These are phyloP conservation scores for Exophiala xenobiotica DNA, from an alignment of 2,329 filamentous ascomycete species.

Conservation along the genomic window DNA sequence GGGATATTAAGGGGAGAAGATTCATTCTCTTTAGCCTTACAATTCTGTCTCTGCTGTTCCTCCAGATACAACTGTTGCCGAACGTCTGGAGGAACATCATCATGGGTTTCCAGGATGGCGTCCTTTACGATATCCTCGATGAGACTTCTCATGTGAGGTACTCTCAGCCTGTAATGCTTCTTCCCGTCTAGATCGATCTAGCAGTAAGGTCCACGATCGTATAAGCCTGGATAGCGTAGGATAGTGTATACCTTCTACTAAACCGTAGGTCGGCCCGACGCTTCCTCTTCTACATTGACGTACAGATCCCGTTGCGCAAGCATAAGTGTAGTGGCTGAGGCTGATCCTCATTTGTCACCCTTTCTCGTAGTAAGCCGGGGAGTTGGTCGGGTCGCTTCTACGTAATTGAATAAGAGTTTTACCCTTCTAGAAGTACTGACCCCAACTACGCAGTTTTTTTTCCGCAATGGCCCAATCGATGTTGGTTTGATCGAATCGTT, in stretches of 20 bases:
- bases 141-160: conserved; percentile 34
- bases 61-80: conserved; percentile 36
- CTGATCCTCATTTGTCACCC: neutral
- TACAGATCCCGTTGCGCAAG: conserved; percentile 30
- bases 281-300: conserved; percentile 30
- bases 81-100: conserved; percentile 35
- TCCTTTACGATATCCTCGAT: conserved; percentile 34
- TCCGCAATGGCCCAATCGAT: conserved; percentile 7
- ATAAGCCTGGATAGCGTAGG: conserved; percentile 36
- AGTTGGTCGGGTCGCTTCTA: neutral
- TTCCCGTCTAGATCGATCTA: conserved; percentile 36
- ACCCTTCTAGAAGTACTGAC: conserved; percentile 9
- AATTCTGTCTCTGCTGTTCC: conserved; percentile 32
- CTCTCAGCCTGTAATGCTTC: conserved; percentile 37
- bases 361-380: neutral
- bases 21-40: conserved; percentile 24
- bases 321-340: conserved; percentile 27
- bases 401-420: conserved; percentile 12
- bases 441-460: conserved; percentile 4
- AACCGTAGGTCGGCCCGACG: conserved; percentile 30
- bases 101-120: conserved; percentile 29
- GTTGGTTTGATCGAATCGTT: conserved; percentile 4
- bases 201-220: conserved; percentile 33
- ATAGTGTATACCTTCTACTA: conserved; percentile 36
- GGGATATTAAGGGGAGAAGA: conserved; percentile 25